Percentiles rank a stretch among this genome's conserved stretches.
Evolutionary conservation across 2,329 filamentous ascomycete genomes (phyloP).

Genomic region (Sclerotinia borealis): DNA sequence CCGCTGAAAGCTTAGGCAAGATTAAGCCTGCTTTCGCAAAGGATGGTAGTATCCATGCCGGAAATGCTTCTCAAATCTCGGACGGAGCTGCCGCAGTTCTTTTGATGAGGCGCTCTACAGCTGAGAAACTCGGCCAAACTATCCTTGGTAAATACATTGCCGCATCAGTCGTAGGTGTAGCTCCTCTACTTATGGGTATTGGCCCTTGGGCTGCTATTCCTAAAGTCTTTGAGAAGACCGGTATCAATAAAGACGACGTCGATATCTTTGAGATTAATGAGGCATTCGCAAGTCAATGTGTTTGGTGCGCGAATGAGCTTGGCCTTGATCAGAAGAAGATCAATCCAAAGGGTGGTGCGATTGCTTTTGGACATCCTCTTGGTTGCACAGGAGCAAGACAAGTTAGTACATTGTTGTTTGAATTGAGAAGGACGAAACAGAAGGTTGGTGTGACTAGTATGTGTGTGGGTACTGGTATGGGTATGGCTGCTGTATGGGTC

Average conservation of each 20-base stretch:
- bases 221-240: conserved; percentile 80
- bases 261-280: conserved; percentile 99
- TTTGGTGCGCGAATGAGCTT: conserved; percentile 89
- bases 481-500: conserved; percentile 95
- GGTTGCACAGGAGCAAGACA: conserved; percentile 93
- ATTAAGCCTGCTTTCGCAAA: conserved; percentile 87
- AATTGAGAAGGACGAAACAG: conserved; percentile 77
- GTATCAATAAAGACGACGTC: conserved; percentile 80
- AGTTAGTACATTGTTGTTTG: conserved; percentile 85
- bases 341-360: conserved; percentile 95
- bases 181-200: conserved; percentile 90
- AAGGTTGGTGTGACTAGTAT: conserved; percentile 90
- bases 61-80: conserved; percentile 92
- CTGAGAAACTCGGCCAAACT: conserved; percentile 77
- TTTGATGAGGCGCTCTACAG: conserved; percentile 89
- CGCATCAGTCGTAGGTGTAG: conserved; percentile 79
- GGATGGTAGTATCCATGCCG: conserved; percentile 89
- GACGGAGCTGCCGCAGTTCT: conserved; percentile 94
- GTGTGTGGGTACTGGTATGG: conserved; percentile 97
- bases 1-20: conserved; percentile 81
- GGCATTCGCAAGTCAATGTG: conserved; percentile 90
- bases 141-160: conserved; percentile 91
- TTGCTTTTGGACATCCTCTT: conserved; percentile 91
- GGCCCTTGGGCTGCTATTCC: conserved; percentile 96
- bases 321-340: conserved; percentile 79